A percentile compares a stretch with the other conserved stretches of the same genome.
phyloP scores from a whole-genome alignment of 2,329 filamentous ascomycete species.

The Amesomyces nigricolor region DNA sequence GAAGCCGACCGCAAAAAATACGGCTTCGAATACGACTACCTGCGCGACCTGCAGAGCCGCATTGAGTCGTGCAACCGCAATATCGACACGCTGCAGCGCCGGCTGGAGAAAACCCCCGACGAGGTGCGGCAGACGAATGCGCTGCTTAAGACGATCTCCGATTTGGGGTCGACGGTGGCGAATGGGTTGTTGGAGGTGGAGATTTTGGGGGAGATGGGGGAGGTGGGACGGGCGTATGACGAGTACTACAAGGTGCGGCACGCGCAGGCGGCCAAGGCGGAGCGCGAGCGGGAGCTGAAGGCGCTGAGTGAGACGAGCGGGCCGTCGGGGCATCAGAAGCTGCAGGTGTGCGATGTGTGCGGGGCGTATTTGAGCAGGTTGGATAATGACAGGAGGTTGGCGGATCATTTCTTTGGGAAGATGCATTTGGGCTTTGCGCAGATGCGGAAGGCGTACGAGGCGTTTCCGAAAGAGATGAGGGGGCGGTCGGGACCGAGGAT shows the following conservation, averaged over 20 bases:
- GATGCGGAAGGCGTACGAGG: conserved; percentile 90
- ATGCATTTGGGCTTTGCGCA: conserved; percentile 98
- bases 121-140: conserved; percentile 94
- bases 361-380: conserved; percentile 88
- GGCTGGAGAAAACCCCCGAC: conserved; percentile 94
- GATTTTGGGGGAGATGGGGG: conserved; percentile 73
- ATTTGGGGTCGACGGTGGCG: conserved; percentile 71
- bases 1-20: conserved; percentile 67
- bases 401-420: conserved; percentile 98
- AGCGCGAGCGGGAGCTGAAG: conserved; percentile 83
- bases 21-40: conserved; percentile 95
- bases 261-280: conserved; percentile 73
- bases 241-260: conserved; percentile 83
- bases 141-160: conserved; percentile 78
- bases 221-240: conserved; percentile 75
- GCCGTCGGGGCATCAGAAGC: conserved; percentile 90
- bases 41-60: conserved; percentile 92
- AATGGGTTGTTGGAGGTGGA: conserved; percentile 80
- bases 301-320: conserved; percentile 86
- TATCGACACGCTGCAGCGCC: conserved; percentile 83
- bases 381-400: conserved; percentile 88
- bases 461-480: conserved; percentile 74
- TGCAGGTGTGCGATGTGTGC: conserved; percentile 98
- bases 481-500: conserved; percentile 58
- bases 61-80: conserved; percentile 94